Evolutionary conservation across 805 yeast genomes (phyloP).

Genomic region (Wickerhamiella sorbophila): DNA sequence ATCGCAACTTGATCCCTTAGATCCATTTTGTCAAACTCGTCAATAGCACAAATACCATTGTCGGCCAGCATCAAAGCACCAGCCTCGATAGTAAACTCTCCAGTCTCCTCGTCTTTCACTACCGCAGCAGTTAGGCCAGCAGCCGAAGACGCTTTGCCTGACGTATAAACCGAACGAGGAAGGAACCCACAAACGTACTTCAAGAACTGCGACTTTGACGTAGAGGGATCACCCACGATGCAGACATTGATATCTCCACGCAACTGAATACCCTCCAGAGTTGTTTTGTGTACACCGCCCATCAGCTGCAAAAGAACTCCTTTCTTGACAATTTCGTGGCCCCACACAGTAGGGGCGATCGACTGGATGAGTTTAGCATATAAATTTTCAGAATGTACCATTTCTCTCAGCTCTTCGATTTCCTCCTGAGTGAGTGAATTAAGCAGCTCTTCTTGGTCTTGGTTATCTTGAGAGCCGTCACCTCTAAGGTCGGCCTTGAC

Average conservation of each 20-base stretch:
- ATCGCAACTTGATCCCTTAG: conserved; percentile 90
- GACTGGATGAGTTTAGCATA: conserved; percentile 76
- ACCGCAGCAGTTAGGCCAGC: conserved; percentile 99
- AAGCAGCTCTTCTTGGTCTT: conserved; percentile 69
- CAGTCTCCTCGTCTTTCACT: conserved; percentile 91
- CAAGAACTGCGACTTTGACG: conserved; percentile 89
- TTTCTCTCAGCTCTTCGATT: conserved; percentile 66
- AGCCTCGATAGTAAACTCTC: conserved; percentile 94
- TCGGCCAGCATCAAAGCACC: conserved; percentile 98
- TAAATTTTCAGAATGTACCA: conserved; percentile 80
- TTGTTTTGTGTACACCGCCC: conserved; percentile 90
- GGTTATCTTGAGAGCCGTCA: conserved; percentile 33
- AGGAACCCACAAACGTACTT: conserved; percentile 84
- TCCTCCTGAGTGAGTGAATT: conserved; percentile 69
- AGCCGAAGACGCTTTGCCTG: conserved; percentile 97
- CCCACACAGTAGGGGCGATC: conserved; percentile 91
- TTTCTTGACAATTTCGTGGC: conserved; percentile 87
- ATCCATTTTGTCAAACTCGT: conserved; percentile 98
- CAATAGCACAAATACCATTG: conserved; percentile 96
- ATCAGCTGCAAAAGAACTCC: conserved; percentile 77
- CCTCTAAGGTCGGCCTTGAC: conserved; percentile 27
- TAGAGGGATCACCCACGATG: conserved; percentile 95
- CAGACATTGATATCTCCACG: conserved; percentile 96
- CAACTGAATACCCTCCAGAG: conserved; percentile 84
- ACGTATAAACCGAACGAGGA: conserved; percentile 90